phyloP scores from a whole-genome alignment of 495 filamentous ascomycete species.

The Aspergillus leporis region DNA sequence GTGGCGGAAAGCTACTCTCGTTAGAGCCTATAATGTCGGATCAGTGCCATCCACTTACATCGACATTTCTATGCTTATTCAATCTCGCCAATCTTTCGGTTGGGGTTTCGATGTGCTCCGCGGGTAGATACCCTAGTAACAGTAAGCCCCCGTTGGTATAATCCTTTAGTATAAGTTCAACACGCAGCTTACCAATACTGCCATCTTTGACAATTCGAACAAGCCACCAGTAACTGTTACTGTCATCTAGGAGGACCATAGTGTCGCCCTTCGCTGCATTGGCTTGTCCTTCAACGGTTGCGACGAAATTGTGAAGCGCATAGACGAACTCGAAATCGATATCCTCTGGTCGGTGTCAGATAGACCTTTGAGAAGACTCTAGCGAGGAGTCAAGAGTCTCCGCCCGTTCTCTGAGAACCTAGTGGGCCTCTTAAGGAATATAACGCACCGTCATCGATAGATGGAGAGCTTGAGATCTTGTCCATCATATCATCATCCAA shows the following conservation, averaged over 20 bases:
- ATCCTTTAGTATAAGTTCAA: background rate
- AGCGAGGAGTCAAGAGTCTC: background rate
- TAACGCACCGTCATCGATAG: slow-evolving; percentile 96
- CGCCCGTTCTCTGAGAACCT: background rate
- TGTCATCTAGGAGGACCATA: slow-evolving; percentile 99
- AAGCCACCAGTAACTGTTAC: slow-evolving; percentile 99
- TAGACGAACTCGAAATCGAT: slow-evolving; percentile 99
- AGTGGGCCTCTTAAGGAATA: background rate
- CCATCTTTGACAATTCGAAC: slow-evolving; percentile 95
- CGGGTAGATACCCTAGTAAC: slow-evolving; percentile 81
- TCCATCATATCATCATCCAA: slow-evolving; percentile 93
- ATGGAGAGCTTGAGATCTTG: slow-evolving; percentile 96
- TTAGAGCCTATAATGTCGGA: slow-evolving; percentile 17
- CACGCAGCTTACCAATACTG: slow-evolving; percentile 74
- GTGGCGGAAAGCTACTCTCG: slow-evolving; percentile 75
- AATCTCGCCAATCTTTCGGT: slow-evolving; percentile 89
- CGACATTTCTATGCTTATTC: slow-evolving; percentile 98
- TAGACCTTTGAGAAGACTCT: background rate
- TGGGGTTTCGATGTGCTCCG: slow-evolving; percentile 98
- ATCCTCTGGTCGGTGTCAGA: slow-evolving; percentile 84
- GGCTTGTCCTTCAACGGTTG: slow-evolving; percentile 96
- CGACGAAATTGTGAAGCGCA: slow-evolving; percentile 94
- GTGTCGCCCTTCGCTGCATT: slow-evolving; percentile 98
- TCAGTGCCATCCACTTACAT: slow-evolving; percentile 58
- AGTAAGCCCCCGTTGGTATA: slow-evolving; percentile 22